phyloP scores from a whole-genome alignment of 345 rosid genomes.

The Mallotus nudiflorus region DNA sequence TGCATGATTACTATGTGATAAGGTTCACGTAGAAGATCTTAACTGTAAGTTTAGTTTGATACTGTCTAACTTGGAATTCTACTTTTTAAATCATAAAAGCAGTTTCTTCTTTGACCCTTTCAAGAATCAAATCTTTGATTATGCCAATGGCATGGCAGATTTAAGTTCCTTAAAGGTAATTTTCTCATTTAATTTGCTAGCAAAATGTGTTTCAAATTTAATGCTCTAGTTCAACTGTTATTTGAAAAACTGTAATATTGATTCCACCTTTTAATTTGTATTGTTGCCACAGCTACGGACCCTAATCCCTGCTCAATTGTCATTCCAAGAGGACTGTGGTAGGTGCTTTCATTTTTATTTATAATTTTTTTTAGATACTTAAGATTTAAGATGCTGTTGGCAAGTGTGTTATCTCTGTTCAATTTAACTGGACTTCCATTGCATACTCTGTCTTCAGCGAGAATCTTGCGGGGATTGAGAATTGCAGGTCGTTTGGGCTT shows the following conservation, averaged over 20 bases:
- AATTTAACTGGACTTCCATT: conserved; percentile 14
- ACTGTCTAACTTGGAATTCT: conserved; percentile 16
- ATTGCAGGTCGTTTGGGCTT: conserved; percentile 84
- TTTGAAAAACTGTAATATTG: conserved; percentile 14
- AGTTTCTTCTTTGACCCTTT: conserved; percentile 77
- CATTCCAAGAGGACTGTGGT: conserved; percentile 91
- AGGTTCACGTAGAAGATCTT: not conserved
- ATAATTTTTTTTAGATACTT: conserved; percentile 9
- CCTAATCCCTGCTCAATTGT: conserved; percentile 65
- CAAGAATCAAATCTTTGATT: conserved; percentile 63
- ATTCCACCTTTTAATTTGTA: conserved; percentile 18
- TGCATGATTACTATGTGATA: not conserved
- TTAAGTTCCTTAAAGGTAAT: conserved; percentile 68
- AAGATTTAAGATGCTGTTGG: conserved; percentile 14
- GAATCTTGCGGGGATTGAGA: conserved; percentile 88
- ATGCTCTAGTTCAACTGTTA: conserved; percentile 8
- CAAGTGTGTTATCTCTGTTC: conserved; percentile 12
- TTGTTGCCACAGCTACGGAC: conserved; percentile 63
- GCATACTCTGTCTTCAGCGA: conserved; percentile 51
- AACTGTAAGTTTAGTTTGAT: conserved; percentile 9
- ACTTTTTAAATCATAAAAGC: conserved; percentile 27
- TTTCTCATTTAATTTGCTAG: conserved; percentile 17
- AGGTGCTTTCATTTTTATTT: conserved; percentile 34
- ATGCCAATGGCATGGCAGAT: conserved; percentile 69
- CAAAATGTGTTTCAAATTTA: conserved; percentile 2